Conservation (phyloP, 306 rosid species). For the Prunus armeniaca region DNA sequence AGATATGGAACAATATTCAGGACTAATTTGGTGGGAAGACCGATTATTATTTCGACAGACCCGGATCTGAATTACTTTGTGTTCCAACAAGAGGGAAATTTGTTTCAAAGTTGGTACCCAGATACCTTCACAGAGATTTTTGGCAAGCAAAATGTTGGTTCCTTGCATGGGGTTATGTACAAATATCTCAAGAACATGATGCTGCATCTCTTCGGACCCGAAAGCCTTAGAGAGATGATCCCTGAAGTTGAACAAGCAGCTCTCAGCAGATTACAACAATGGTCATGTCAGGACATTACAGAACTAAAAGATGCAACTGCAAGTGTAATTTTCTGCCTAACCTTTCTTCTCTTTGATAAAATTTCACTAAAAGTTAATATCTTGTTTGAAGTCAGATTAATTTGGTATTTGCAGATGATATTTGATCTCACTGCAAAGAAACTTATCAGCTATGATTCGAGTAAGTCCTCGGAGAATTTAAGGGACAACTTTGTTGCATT, state of each 20-base stretch:
- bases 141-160: slow-evolving; percentile 48
- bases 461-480: slow-evolving; percentile 59
- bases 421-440: slow-evolving; percentile 87
- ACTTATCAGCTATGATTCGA: slow-evolving; percentile 72
- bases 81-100: slow-evolving; percentile 60
- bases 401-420: slow-evolving; percentile 66
- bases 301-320: slow-evolving; percentile 63
- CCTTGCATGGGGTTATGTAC: slow-evolving; percentile 55
- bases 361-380: not conserved
- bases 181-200: slow-evolving; percentile 65
- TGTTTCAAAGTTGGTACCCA: slow-evolving; percentile 66
- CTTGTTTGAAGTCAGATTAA: slow-evolving; percentile 17
- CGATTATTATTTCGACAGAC: slow-evolving; percentile 62
- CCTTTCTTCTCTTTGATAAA: not conserved
- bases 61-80: slow-evolving; percentile 57
- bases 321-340: slow-evolving; percentile 23
- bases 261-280: slow-evolving; percentile 31
- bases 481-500: slow-evolving; percentile 75
- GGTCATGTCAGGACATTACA: slow-evolving; percentile 39
- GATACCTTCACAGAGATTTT: slow-evolving; percentile 53
- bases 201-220: slow-evolving; percentile 56
- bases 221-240: slow-evolving; percentile 52
- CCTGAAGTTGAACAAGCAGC: slow-evolving; percentile 45
- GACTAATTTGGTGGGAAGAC: slow-evolving; percentile 65
- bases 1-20: slow-evolving; percentile 65